Base-by-base conservation (phyloP, 257 asterid species). In the Scutellaria barbata region DNA sequence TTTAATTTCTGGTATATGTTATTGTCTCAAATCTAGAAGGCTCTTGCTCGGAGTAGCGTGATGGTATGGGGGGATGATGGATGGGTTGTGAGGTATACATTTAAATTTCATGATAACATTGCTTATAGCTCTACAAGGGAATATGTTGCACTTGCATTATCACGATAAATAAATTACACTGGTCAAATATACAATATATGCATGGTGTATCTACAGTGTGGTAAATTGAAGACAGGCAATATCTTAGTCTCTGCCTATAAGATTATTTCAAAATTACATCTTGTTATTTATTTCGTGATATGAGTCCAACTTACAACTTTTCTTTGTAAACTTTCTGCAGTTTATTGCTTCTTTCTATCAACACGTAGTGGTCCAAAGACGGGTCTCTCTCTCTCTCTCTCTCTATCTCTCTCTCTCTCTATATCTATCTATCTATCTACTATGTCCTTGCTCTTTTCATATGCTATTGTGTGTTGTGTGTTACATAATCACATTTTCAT, bases 311-410 rank as follows among this genome's bases (percentile, higher is more conserved):
- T 75, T 45, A 73, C 63, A 42, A n/a, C 63, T 68, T 57, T 48
- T 55, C 56, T 75, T 45, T 68, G 68, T 57, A 48, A 42, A 42
- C 55, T 56, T 47, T 51, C 50, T 82, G 92, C 96, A 92, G 98
- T 92, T 92, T 76, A 88, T 86, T 83, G 96, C 98, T 78, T 88
- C 98, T 66, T 89, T 92, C 88, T 92, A 89, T 82, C 98, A 92
- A 72, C 98, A 92, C 46, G 94, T 88, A 86, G 96, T 89, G 75
- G 98, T 92, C 77, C 98, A 92, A 77, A 77, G 98, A 84, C 89
- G 96, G 89, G 98, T 92, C 78, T 60, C 74, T 54, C 71, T 72
- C 80, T 73, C 72, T 52, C 63, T 72, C 80, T 46, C 61, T 73
- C 72, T 40, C 63, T 16, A 48, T 6, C 65, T 10, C 40, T 25